Conservation (phyloP, 1,284 basidiomycete species). For the Tylopilus sp. region DNA sequence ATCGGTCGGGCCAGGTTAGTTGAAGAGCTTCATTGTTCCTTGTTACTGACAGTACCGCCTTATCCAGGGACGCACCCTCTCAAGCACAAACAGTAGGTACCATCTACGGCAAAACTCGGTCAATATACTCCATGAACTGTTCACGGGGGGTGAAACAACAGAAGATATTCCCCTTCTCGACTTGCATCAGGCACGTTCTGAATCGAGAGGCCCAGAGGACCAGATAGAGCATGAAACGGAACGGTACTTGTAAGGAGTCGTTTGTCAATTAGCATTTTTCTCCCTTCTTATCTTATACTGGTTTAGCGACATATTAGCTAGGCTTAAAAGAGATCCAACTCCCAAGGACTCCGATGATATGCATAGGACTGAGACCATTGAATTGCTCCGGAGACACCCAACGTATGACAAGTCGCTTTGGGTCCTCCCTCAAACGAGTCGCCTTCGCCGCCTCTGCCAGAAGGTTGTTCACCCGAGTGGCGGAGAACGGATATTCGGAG, state of each 20-base stretch:
- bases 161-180: conserved; percentile 74
- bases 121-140: conserved; percentile 71
- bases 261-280: neutral
- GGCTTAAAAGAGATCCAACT: conserved; percentile 63
- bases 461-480: conserved; percentile 85
- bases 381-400: conserved; percentile 92
- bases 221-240: conserved; percentile 73
- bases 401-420: conserved; percentile 94
- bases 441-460: conserved; percentile 85
- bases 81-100: conserved; percentile 37
- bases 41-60: conserved; percentile 12
- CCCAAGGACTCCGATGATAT: conserved; percentile 70
- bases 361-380: conserved; percentile 82
- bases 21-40: neutral
- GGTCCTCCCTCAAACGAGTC: conserved; percentile 88
- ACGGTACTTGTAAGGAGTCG: conserved; percentile 69
- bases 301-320: conserved; percentile 73
- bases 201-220: conserved; percentile 54
- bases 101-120: conserved; percentile 69
- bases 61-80: conserved; percentile 19
- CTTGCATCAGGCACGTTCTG: conserved; percentile 57
- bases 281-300: conserved; percentile 7
- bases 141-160: conserved; percentile 68
- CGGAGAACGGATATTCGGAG: conserved; percentile 88
- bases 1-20: conserved; percentile 39